Base-by-base conservation (phyloP, 1,284 basidiomycete genomes). In the Ustilago cynodontis region DNA sequence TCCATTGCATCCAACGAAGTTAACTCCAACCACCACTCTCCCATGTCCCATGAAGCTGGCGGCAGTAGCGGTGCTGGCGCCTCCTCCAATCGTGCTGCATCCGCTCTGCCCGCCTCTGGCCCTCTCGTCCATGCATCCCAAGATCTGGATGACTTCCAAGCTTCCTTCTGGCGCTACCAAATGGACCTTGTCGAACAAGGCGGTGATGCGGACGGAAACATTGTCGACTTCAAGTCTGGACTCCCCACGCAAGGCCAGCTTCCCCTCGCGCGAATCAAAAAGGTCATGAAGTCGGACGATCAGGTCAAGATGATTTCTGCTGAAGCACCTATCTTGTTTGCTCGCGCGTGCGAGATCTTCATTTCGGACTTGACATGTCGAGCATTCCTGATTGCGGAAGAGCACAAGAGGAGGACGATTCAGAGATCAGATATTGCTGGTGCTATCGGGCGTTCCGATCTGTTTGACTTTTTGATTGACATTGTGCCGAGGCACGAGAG, bases 271-370 rank as follows among this genome's bases (percentile, higher is more conserved):
- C 71, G 84, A 13, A 85, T 86, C 65, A 86, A 86, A 50, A 85
- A 85, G 55, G 84, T 85, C 49, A 85, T 86, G 84, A 86, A 86
- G 70, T 79, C 78, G 24, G 82, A 86, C 61, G 82, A 83, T 39
- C 79, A 84, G 50, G 82, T 86, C 63, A 84, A 84, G 81, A 84
- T 85, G 82, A 85, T 86, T 50, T 85, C 84, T 1, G 82, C 85
- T 9, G 85, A 86, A 52, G 84, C 84, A 31, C 82, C 83, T 9
- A 84, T 86, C 53, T 56, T 86, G 7, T 82, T 86, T 55, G 85
- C 84, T 3, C 55, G 85, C 26, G 84, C 83, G 2, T 86, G 85
- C 64, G 85, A 86, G 66, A 85, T 86, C 53, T 85, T 86, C 56
- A 85, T 86, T 59, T 81, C 84, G 4, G 85, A 86, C 52, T 70